Base-by-base conservation (phyloP, 768 basidiomycete genomes). In the Rhodocollybia butyracea region DNA sequence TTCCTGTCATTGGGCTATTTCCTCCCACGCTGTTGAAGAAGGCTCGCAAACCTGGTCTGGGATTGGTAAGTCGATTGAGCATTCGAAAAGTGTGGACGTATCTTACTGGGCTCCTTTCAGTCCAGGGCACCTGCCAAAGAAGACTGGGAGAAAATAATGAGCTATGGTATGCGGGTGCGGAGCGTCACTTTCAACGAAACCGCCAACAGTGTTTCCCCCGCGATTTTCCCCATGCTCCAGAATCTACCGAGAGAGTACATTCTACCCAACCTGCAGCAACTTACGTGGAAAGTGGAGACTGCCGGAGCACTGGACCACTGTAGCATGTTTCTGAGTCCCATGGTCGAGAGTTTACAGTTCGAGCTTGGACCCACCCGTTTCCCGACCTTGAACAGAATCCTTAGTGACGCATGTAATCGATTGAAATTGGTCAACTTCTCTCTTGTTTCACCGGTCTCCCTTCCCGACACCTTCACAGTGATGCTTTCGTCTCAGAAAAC, bases 251-350 rank as follows among this genome's bases (percentile, higher is more conserved):
- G 73, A 46, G 71, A 78, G 56, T 84, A 81, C 64, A 79, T 91
- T 40, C 77, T 91, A 51, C 89, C 89, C 30, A 77, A 83, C 67
- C 79, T 91, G 56, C 78, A 78, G 57, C 79, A 85, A 53, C 74
- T 91, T 61, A 78, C 79, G 40, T 91, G 89, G 89, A 85, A 82
- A 61, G 85, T 79, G 34, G 86, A 86, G 61, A 85, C 83, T 5
- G 65, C 83, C 22, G 79, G 79, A 30, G 86, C 83, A 51, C 74
- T 91, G 57, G 84, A 88, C 51, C 79, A 83, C 54, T 82, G 81
- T 62, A 67, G 71, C 36, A 75, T 85, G 57, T 91, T 91, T 76
- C 68, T 91, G 57, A 81, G 74, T 57, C 81, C 87, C n/a, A 76
- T 77, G 38, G 64, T 91, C 55, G 79, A 84, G 62, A 72, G 66